Conservation (phyloP, 1,284 basidiomycete species). For the Exsudoporus floridanus region DNA sequence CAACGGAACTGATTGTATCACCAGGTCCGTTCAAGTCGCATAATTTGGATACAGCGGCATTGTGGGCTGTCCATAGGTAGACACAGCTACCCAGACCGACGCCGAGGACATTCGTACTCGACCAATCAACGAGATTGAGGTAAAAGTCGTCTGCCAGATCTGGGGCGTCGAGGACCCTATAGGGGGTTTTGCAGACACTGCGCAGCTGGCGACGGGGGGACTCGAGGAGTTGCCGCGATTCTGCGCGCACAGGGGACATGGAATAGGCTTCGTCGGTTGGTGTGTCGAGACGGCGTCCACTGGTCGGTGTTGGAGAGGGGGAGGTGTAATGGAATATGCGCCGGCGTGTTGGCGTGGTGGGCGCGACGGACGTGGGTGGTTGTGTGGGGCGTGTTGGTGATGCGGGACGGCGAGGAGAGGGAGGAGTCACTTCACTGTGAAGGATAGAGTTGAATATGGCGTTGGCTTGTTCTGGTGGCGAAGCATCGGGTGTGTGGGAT, state of each 20-base stretch:
- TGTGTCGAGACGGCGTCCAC: constrained; percentile 61
- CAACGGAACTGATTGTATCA: constrained; percentile 82
- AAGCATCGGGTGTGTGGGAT: constrained; percentile 3
- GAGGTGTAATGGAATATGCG: constrained; percentile 71
- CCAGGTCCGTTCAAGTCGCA: constrained; percentile 70
- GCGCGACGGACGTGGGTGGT: constrained; percentile 40
- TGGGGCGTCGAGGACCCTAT: constrained; percentile 96
- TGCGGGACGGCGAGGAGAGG: constrained; percentile 55
- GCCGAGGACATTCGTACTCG: constrained; percentile 88
- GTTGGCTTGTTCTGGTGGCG: constrained; percentile 69
- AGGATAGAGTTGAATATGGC: constrained; percentile 71
- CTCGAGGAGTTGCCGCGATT: constrained; percentile 81
- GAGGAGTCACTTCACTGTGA: constrained; percentile 72
- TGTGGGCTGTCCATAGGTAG: constrained; percentile 96
- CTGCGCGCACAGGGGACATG: constrained; percentile 85
- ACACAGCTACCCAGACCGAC: constrained; percentile 92
- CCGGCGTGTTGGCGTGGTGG: constrained; percentile 63
- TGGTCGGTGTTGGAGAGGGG: constrained; percentile 51
- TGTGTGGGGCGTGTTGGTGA: constrained; percentile 58
- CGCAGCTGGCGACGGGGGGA: constrained; percentile 81
- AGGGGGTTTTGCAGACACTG: constrained; percentile 91
- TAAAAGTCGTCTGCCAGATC: constrained; percentile 98
- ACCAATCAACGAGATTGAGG: constrained; percentile 98
- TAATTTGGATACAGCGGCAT: constrained; percentile 87
- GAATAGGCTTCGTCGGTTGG: constrained; percentile 86